These are phyloP conservation scores for Rhodosporidiobolus sp. DNA, from an alignment of 768 basidiomycete species.

Conservation along the genomic window DNA sequence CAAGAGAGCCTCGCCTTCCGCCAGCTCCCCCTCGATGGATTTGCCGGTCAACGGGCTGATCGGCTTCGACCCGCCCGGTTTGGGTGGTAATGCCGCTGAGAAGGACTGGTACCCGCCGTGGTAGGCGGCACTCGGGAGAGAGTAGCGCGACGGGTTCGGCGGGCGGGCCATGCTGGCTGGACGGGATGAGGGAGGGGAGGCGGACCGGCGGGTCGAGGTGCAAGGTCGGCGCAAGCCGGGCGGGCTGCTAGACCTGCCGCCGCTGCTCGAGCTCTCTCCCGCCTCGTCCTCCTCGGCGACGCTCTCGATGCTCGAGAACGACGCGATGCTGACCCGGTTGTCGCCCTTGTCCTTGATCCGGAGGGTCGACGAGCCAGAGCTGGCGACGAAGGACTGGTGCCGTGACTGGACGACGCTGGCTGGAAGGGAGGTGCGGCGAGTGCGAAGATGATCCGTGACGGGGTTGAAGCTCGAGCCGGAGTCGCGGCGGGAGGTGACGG, in stretches of 20 bases:
- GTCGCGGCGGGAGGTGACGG: not conserved
- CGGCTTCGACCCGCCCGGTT: not conserved
- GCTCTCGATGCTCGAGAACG: conserved; percentile 38
- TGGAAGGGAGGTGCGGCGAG: conserved; percentile 4
- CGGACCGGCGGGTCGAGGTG: not conserved
- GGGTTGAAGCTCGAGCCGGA: not conserved
- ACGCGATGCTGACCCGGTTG: conserved; percentile 37
- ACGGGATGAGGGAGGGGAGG: conserved; percentile 1
- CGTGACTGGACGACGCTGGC: conserved; percentile 31
- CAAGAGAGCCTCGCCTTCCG: not conserved
- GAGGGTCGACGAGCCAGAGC: not conserved
- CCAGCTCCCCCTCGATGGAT: not conserved
- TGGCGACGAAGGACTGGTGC: conserved; percentile 20
- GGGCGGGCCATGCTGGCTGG: conserved; percentile 3
- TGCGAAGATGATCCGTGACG: not conserved
- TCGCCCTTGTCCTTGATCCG: not conserved
- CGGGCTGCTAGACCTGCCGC: not conserved
- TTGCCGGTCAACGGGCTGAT: not conserved
- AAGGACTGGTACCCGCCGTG: conserved; percentile 7
- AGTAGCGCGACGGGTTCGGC: not conserved
- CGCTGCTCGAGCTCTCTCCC: not conserved
- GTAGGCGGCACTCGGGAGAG: not conserved
- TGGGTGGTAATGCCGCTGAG: not conserved
- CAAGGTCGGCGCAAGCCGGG: no score
- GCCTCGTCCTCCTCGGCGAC: conserved; percentile 35